Percentiles rank a stretch among this genome's conserved stretches.
Conservation (phyloP, 2,329 filamentous ascomycete species). For the Magnaporthales sp. region DNA sequence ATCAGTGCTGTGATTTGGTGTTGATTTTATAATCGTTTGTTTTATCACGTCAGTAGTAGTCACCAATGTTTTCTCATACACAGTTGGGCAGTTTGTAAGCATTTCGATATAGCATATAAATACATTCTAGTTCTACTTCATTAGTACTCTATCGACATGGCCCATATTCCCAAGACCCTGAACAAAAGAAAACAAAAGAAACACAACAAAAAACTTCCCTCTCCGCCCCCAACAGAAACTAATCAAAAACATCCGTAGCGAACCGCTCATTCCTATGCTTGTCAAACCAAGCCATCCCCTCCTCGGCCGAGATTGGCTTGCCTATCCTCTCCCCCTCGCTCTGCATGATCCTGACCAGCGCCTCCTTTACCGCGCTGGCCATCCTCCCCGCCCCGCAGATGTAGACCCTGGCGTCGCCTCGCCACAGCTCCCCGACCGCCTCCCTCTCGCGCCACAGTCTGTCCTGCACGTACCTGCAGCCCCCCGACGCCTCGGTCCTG, state of each 20-base stretch:
- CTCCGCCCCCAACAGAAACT: neutral
- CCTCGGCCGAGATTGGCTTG: neutral
- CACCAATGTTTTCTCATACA: too few species aligned
- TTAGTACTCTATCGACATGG: too few species aligned
- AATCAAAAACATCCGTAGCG: neutral
- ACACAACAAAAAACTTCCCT: neutral
- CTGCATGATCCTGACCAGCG: neutral
- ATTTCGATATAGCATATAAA: too few species aligned
- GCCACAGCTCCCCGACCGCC: neutral
- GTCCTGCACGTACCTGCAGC: conserved; percentile 5
- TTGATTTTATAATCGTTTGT: too few species aligned
- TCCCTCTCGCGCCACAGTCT: neutral
- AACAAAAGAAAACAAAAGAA: neutral
- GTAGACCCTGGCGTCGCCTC: neutral
- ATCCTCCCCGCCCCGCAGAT: neutral
- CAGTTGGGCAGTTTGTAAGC: too few species aligned
- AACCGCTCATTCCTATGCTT: neutral
- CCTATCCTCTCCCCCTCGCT: neutral
- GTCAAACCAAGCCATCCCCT: neutral
- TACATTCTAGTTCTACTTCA: too few species aligned
- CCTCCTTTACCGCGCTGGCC: neutral
- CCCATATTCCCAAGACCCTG: too few species aligned
- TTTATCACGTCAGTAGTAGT: too few species aligned
- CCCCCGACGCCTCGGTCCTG: neutral
- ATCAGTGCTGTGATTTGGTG: too few species aligned